Percentiles rank a stretch among this genome's conserved stretches.
Conservation (phyloP, 768 basidiomycete species). For the Tulasnella calospora region DNA sequence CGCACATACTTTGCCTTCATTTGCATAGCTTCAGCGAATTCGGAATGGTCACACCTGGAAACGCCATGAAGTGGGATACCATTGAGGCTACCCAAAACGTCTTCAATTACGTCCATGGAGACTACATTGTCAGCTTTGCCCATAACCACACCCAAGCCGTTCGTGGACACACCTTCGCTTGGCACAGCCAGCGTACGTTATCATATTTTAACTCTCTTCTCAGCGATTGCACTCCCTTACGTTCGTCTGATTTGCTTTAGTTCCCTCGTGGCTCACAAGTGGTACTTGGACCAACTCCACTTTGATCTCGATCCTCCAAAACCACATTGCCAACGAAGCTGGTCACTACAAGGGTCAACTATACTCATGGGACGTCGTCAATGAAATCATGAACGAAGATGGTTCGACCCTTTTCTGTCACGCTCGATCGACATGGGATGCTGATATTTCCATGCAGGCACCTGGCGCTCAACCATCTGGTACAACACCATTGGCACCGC, state of each 20-base stretch:
- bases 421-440: neutral
- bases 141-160: conserved; percentile 16
- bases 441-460: neutral
- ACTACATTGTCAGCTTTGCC: conserved; percentile 21
- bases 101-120: neutral
- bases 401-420: conserved; percentile 30
- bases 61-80: conserved; percentile 23
- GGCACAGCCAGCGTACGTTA: conserved; percentile 21
- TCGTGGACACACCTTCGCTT: conserved; percentile 24
- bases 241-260: neutral
- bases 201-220: neutral
- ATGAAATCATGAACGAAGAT: conserved; percentile 59
- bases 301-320: conserved; percentile 41
- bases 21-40: conserved; percentile 16
- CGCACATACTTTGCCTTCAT: neutral
- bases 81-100: conserved; percentile 14
- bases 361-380: conserved; percentile 48
- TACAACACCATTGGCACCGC: conserved; percentile 46
- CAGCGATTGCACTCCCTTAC: neutral
- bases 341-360: conserved; percentile 40
- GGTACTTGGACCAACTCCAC: conserved; percentile 26
- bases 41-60: conserved; percentile 24
- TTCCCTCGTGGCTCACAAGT: conserved; percentile 19
- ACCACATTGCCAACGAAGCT: conserved; percentile 48
- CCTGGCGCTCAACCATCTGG: conserved; percentile 50